Evolutionary conservation across 768 basidiomycete genomes (phyloP).

Genomic region (Podaxis carcinomalis): DNA sequence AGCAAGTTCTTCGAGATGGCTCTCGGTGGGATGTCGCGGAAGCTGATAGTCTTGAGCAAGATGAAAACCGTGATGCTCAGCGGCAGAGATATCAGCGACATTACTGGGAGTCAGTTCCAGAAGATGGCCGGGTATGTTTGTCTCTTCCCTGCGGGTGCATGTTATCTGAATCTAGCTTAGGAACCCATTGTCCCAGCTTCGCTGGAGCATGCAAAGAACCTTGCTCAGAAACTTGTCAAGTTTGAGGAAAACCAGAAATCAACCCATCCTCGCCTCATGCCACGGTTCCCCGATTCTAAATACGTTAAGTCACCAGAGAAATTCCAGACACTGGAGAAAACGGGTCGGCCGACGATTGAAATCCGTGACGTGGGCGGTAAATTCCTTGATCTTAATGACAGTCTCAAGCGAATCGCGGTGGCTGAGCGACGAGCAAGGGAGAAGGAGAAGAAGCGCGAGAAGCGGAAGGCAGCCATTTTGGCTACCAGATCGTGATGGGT

Average conservation of each 20-base stretch:
- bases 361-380: constrained; percentile 75
- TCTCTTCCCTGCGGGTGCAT: neutral
- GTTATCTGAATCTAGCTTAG: constrained; percentile 28
- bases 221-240: constrained; percentile 30
- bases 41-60: constrained; percentile 61
- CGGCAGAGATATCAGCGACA: constrained; percentile 64
- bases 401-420: constrained; percentile 42
- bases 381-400: constrained; percentile 58
- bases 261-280: constrained; percentile 35
- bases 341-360: constrained; percentile 51
- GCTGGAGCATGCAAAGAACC: constrained; percentile 43
- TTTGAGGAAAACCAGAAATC: constrained; percentile 29
- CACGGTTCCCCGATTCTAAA: constrained; percentile 29
- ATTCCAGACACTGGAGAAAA: constrained; percentile 32
- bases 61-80: constrained; percentile 48
- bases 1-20: constrained; percentile 6
- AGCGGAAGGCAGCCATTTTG: constrained; percentile 15
- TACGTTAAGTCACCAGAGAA: constrained; percentile 33
- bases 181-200: constrained; percentile 57
- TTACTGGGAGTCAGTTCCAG: constrained; percentile 78
- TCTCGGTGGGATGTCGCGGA: constrained; percentile 40
- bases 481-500: neutral
- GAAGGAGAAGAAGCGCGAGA: constrained; percentile 19
- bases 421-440: constrained; percentile 42
- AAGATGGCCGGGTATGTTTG: constrained; percentile 53